Evolutionary conservation across 2,329 filamentous ascomycete genomes (phyloP).

Genomic region (Neophaeococcomyces mojaviensis): DNA sequence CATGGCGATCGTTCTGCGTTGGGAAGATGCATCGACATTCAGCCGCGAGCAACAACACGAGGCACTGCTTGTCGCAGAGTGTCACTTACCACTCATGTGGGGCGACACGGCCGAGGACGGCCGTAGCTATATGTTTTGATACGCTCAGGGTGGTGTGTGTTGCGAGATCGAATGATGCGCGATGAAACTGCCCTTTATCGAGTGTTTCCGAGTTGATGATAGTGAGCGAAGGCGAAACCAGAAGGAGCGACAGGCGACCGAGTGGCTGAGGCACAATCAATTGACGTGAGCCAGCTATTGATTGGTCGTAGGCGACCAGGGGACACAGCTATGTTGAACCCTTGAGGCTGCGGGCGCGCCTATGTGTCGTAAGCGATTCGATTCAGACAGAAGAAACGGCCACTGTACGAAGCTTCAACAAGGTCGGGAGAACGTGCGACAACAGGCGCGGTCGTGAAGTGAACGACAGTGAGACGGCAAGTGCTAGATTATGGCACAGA

Average conservation of each 20-base stretch:
- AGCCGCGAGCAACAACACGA: constrained; percentile 9
- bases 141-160: background rate
- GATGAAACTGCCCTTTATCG: constrained; percentile 1
- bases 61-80: constrained; percentile 20
- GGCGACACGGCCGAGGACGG: constrained; percentile 21
- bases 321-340: background rate
- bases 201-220: constrained; percentile 3
- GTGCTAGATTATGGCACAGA: background rate
- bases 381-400: background rate
- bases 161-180: constrained; percentile 5
- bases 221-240: constrained; percentile 1
- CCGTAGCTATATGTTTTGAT: constrained; percentile 8
- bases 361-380: background rate
- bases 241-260: constrained; percentile 7
- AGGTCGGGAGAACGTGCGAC: background rate
- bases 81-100: constrained; percentile 25
- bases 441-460: background rate
- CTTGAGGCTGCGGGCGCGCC: background rate
- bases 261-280: constrained; percentile 8
- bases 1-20: background rate
- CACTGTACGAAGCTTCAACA: background rate
- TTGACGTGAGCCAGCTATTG: constrained; percentile 1
- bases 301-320: constrained; percentile 7
- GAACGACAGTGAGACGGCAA: background rate
- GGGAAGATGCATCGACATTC: background rate